Percentiles rank a stretch among this genome's conserved stretches.
These are phyloP conservation scores for Colletotrichum tropicicola DNA, from an alignment of 2,329 filamentous ascomycete genomes.

Conservation along the genomic window DNA sequence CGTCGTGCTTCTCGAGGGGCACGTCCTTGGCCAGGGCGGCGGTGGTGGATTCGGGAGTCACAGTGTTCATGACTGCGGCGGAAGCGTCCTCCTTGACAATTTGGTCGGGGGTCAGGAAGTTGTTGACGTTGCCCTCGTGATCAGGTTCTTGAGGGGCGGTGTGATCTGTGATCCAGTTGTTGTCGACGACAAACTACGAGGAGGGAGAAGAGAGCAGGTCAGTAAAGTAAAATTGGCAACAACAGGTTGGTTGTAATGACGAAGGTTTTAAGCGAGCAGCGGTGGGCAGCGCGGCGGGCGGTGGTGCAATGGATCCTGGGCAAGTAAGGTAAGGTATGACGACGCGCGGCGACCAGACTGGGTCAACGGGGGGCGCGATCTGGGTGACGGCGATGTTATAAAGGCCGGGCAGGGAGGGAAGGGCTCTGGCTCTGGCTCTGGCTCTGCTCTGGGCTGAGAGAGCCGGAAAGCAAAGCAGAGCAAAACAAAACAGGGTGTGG, in stretches of 20 bases:
- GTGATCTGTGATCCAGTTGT: slow-evolving; percentile 86
- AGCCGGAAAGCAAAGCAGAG: too few relatives aligned
- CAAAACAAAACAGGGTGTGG: too few relatives aligned
- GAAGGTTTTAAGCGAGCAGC: slow-evolving; percentile 26
- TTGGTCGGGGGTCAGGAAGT: slow-evolving; percentile 82
- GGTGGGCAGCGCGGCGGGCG: slow-evolving; percentile 15
- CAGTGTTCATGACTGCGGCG: slow-evolving; percentile 70
- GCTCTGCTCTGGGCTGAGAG: too few relatives aligned
- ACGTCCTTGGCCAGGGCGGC: slow-evolving; percentile 70
- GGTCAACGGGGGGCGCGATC: slow-evolving; percentile 19
- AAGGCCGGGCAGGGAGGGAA: neutral
- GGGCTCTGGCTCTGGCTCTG: too few relatives aligned
- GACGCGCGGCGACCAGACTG: slow-evolving; percentile 21
- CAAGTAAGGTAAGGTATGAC: slow-evolving; percentile 16
- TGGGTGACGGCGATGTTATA: slow-evolving; percentile 26
- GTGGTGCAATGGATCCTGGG: slow-evolving; percentile 23
- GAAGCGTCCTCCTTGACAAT: slow-evolving; percentile 61
- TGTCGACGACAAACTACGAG: slow-evolving; percentile 91
- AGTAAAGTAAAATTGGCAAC: slow-evolving; percentile 24
- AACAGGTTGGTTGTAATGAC: slow-evolving; percentile 5
- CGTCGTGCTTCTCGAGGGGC: slow-evolving; percentile 37
- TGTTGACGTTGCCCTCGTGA: slow-evolving; percentile 87
- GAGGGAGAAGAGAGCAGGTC: slow-evolving; percentile 28
- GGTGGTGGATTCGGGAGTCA: slow-evolving; percentile 76
- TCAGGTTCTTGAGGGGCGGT: slow-evolving; percentile 85